phyloP scores from a whole-genome alignment of 2,329 filamentous ascomycete genomes.

The Ustulina deusta region DNA sequence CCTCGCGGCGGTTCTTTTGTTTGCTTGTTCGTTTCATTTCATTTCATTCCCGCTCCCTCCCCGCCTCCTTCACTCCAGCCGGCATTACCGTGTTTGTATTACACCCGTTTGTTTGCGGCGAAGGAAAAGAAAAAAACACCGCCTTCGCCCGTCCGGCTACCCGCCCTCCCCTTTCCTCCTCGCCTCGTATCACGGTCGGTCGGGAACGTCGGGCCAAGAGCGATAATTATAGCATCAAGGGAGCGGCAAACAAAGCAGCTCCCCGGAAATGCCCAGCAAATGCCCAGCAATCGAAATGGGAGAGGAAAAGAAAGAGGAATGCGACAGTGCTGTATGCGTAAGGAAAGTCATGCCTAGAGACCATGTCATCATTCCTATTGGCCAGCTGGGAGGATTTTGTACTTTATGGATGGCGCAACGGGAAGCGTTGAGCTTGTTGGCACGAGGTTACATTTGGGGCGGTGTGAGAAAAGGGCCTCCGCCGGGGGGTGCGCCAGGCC shows the following conservation, averaged over 20 bases:
- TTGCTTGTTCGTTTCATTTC: constrained; percentile 27
- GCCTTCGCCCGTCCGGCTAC: constrained; percentile 23
- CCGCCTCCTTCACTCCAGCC: no score
- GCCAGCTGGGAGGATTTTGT: constrained; percentile 21
- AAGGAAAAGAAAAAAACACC: constrained; percentile 9
- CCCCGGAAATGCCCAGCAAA: neutral
- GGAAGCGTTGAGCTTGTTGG: constrained; percentile 13
- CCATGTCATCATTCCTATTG: constrained; percentile 22
- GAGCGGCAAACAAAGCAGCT: constrained; percentile 2
- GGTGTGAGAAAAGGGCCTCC: constrained; percentile 20
- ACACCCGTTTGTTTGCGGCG: neutral
- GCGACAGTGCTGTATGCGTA: neutral
- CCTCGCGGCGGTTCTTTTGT: neutral
- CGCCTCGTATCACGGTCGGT: constrained; percentile 11
- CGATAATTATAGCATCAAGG: constrained; percentile 34
- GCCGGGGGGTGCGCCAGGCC: constrained; percentile 25
- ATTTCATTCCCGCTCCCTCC: neutral
- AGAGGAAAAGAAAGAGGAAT: neutral
- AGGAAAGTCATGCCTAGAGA: constrained; percentile 12
- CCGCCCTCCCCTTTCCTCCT: neutral
- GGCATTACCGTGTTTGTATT: constrained; percentile 6
- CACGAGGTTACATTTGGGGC: constrained; percentile 27
- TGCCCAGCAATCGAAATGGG: constrained; percentile 9
- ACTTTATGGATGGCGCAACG: constrained; percentile 8
- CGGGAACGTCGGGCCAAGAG: constrained; percentile 4